Percentiles rank a stretch among this genome's conserved stretches.
phyloP scores from a whole-genome alignment of 805 yeast species.

The Nakazawaea ishiwadae region DNA sequence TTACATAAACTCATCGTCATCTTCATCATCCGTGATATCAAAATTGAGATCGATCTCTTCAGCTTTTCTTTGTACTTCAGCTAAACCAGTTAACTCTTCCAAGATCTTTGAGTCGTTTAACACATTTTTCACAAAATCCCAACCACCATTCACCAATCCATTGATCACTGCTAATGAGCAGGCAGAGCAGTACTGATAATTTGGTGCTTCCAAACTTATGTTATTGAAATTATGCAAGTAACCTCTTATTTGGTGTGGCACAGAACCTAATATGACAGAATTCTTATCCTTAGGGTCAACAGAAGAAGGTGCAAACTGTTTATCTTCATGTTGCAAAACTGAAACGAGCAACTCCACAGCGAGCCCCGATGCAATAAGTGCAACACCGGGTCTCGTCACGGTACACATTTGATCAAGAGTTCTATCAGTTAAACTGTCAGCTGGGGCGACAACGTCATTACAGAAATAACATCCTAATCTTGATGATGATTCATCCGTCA shows the following conservation, averaged over 20 bases:
- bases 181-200: conserved; percentile 79
- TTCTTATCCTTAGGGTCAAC: conserved; percentile 18
- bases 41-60: conserved; percentile 42
- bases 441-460: conserved; percentile 92
- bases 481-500: conserved; percentile 16
- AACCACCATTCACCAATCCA: conserved; percentile 49
- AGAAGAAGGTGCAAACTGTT: conserved; percentile 38
- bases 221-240: conserved; percentile 64
- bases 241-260: conserved; percentile 92
- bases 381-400: conserved; percentile 95
- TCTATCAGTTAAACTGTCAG: conserved; percentile 79
- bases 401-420: conserved; percentile 98
- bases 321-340: conserved; percentile 59
- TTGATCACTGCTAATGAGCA: conserved; percentile 63
- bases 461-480: conserved; percentile 92
- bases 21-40: conserved; percentile 33
- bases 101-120: conserved; percentile 61
- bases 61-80: conserved; percentile 65
- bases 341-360: conserved; percentile 84
- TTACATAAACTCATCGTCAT: conserved; percentile 23
- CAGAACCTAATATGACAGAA: conserved; percentile 52
- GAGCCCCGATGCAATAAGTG: conserved; percentile 77
- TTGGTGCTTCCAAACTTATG: conserved; percentile 63
- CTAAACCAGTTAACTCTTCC: conserved; percentile 77
- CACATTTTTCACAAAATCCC: conserved; percentile 79